Evolutionary conservation across 352 stramenopile species (phyloP).

Genomic region (Phytophthora brassicae): DNA sequence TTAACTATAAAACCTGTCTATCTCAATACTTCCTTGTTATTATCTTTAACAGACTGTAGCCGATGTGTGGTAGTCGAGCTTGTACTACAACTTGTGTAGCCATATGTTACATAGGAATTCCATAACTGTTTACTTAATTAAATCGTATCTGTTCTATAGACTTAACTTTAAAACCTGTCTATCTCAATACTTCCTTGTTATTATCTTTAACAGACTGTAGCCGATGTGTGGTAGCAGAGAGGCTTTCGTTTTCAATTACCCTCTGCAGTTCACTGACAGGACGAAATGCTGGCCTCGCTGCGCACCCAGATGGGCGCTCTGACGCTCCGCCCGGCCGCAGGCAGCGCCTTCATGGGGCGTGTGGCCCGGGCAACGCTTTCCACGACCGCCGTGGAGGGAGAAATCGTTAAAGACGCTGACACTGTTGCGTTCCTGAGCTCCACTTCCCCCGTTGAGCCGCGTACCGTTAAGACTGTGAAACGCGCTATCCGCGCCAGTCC

Average conservation of each 20-base stretch:
- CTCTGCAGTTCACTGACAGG: constrained; percentile 11
- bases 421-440: constrained; percentile 65
- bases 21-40: background rate
- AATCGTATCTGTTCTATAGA: no score
- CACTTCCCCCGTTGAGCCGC: constrained; percentile 51
- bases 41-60: background rate
- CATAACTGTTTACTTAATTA: background rate
- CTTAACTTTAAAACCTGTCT: constrained; percentile 7
- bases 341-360: constrained; percentile 25
- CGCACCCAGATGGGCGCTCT: constrained; percentile 59
- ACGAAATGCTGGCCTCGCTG: constrained; percentile 60
- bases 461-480: constrained; percentile 80
- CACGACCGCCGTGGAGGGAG: constrained; percentile 29
- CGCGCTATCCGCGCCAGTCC: constrained; percentile 79
- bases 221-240: constrained; percentile 32
- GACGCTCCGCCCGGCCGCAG: constrained; percentile 52
- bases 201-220: background rate
- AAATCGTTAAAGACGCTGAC: constrained; percentile 37
- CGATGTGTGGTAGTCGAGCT: constrained; percentile 35
- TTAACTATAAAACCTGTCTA: constrained; percentile 11
- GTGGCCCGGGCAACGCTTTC: constrained; percentile 42
- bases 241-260: constrained; percentile 6
- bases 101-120: constrained; percentile 8
- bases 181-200: background rate
- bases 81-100: constrained; percentile 21